These are phyloP conservation scores for Saccharomyces jurei DNA, from an alignment of 805 yeast genomes.

Conservation along the genomic window DNA sequence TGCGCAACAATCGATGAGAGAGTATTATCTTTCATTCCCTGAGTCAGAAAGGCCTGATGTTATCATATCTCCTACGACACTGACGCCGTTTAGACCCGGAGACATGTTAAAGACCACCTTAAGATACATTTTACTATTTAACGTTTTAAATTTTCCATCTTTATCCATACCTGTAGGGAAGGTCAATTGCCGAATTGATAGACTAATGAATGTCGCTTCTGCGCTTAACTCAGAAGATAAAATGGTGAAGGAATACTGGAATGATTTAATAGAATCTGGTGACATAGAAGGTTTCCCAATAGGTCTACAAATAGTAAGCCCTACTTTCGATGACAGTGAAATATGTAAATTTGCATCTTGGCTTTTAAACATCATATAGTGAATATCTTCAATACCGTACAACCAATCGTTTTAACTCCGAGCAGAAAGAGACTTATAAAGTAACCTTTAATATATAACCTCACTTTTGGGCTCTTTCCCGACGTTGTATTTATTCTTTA, in stretches of 20 bases:
- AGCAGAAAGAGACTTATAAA: neutral
- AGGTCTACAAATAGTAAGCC: constrained; percentile 12
- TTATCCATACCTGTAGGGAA: constrained; percentile 8
- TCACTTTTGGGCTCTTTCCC: constrained; percentile 10
- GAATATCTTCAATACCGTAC: neutral
- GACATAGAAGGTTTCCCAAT: constrained; percentile 10
- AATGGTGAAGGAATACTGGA: constrained; percentile 9
- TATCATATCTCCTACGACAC: constrained; percentile 8
- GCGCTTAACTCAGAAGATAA: constrained; percentile 9
- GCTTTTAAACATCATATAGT: constrained; percentile 1
- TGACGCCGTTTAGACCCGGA: constrained; percentile 10
- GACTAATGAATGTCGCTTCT: constrained; percentile 2
- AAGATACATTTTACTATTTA: constrained; percentile 11
- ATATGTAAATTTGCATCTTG: constrained; percentile 14
- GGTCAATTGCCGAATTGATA: constrained; percentile 4
- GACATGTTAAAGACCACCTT: constrained; percentile 12
- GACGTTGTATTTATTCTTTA: constrained; percentile 12
- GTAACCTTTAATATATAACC: constrained; percentile 7
- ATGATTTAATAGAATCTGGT: constrained; percentile 5
- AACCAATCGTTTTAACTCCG: neutral
- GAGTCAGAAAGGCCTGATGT: constrained; percentile 8
- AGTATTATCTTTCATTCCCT: constrained; percentile 8
- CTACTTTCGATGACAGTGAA: constrained; percentile 10
- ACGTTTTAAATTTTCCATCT: constrained; percentile 12
- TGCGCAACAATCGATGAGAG: constrained; percentile 9